Evolutionary conservation across 148 eudicot genomes (phyloP).

Genomic region (Fagopyrum homotropicum): DNA sequence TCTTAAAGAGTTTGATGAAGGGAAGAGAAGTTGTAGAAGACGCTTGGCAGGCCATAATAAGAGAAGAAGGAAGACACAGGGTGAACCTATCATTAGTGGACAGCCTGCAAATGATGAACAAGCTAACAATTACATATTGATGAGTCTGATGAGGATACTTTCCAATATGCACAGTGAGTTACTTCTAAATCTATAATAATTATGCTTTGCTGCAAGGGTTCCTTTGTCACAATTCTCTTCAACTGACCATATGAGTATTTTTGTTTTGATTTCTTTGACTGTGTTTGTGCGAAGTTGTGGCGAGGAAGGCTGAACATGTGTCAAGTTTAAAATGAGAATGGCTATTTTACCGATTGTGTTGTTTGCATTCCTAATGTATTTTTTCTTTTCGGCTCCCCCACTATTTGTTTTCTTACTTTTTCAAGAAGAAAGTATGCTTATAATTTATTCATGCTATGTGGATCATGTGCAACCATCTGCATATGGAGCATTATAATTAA

Average conservation of each 20-base stretch:
- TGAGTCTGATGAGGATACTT: slow-evolving; percentile 12
- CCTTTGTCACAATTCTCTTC: background rate
- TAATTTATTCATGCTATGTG: background rate
- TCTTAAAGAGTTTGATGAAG: slow-evolving; percentile 93
- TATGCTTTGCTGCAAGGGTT: background rate
- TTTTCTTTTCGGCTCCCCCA: background rate
- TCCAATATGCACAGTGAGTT: slow-evolving; percentile 11
- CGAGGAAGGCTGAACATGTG: background rate
- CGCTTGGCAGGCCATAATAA: slow-evolving; percentile 93
- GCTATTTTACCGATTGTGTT: background rate
- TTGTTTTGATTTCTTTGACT: background rate
- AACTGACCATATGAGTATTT: background rate
- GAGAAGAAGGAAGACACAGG: slow-evolving; percentile 88
- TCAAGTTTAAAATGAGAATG: background rate
- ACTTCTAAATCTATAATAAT: background rate
- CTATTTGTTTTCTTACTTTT: background rate
- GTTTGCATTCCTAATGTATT: background rate
- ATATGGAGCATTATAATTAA: background rate
- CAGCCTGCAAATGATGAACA: slow-evolving; percentile 16
- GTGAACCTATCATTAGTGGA: slow-evolving; percentile 48
- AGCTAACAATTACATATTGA: slow-evolving; percentile 7
- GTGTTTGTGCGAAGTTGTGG: background rate
- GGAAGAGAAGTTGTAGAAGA: slow-evolving; percentile 92
- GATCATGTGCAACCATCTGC: background rate
- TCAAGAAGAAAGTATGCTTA: background rate